phyloP scores from a whole-genome alignment of 495 filamentous ascomycete species.

The Lasiosphaeria miniovina region DNA sequence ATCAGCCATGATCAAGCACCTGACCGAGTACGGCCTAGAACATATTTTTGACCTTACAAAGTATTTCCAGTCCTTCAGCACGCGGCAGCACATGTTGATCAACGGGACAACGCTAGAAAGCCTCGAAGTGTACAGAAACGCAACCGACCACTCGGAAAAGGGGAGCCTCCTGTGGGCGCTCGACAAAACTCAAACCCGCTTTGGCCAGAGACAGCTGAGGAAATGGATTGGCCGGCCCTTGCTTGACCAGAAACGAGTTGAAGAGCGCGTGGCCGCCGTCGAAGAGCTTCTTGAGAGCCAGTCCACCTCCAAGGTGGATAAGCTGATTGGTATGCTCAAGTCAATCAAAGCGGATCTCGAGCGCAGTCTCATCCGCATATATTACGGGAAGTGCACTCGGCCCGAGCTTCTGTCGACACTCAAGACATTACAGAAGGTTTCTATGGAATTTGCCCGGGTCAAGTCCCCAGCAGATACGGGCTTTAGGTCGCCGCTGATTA shows the following conservation, averaged over 20 bases:
- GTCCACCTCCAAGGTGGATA: constrained; percentile 64
- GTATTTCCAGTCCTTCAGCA: constrained; percentile 95
- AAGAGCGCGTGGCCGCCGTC: constrained; percentile 83
- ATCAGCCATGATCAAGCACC: constrained; percentile 93
- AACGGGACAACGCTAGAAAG: constrained; percentile 94
- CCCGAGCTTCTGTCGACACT: constrained; percentile 84
- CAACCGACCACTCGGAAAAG: constrained; percentile 80
- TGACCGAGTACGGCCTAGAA: constrained; percentile 90
- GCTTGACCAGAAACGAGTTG: constrained; percentile 70
- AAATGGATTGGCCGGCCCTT: constrained; percentile 96
- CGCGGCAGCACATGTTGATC: constrained; percentile 90
- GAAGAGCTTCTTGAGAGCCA: constrained; percentile 78
- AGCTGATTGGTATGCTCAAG: constrained; percentile 63
- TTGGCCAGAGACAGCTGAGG: constrained; percentile 81
- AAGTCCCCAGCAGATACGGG: constrained; percentile 64
- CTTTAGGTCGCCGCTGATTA: constrained; percentile 70
- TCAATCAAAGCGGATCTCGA: constrained; percentile 82
- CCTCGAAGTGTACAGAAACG: constrained; percentile 93
- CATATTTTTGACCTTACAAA: constrained; percentile 97
- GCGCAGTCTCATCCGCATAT: constrained; percentile 88
- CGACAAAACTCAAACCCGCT: constrained; percentile 86
- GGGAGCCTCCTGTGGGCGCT: constrained; percentile 95
- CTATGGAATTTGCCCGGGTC: constrained; percentile 66
- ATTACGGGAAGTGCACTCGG: constrained; percentile 91
- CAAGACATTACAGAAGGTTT: constrained; percentile 78